Evolutionary conservation across 805 yeast genomes (phyloP).

Genomic region (Middelhovenomyces tepae): DNA sequence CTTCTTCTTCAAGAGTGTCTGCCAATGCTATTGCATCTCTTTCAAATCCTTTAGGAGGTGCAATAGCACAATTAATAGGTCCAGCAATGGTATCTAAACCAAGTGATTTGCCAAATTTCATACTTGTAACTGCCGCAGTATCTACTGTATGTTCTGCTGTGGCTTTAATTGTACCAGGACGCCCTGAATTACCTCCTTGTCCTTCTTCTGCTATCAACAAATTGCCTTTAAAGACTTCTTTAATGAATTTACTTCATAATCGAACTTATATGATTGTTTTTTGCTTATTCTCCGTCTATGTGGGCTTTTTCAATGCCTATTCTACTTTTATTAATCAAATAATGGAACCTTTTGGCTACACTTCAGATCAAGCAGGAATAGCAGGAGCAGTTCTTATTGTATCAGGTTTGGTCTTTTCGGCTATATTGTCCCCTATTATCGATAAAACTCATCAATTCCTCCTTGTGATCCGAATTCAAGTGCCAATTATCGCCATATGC

Average conservation of each 20-base stretch:
- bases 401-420: slow-evolving; percentile 24
- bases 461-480: slow-evolving; percentile 16
- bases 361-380: slow-evolving; percentile 26
- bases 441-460: slow-evolving; percentile 22
- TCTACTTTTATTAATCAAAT: slow-evolving; percentile 24
- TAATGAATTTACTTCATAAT: slow-evolving; percentile 13
- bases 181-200: slow-evolving; percentile 25
- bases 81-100: slow-evolving; percentile 24
- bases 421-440: slow-evolving; percentile 23
- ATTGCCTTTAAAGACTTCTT: slow-evolving; percentile 17
- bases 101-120: slow-evolving; percentile 17
- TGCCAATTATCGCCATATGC: slow-evolving; percentile 23
- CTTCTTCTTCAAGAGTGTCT: slow-evolving; percentile 25
- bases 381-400: slow-evolving; percentile 27
- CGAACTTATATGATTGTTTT: slow-evolving; percentile 14
- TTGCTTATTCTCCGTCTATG: slow-evolving; percentile 23
- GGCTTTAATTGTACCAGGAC: slow-evolving; percentile 17
- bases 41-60: slow-evolving; percentile 29
- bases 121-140: slow-evolving; percentile 20
- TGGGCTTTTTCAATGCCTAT: slow-evolving; percentile 28
- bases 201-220: slow-evolving; percentile 24
- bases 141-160: slow-evolving; percentile 17
- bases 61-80: slow-evolving; percentile 27
- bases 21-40: slow-evolving; percentile 29
- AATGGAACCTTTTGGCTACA: slow-evolving; percentile 27